Evolutionary conservation across 2,329 filamentous ascomycete genomes (phyloP), one percentile per base, ranked within the genome.

Genomic region (Curvularia verruculosa): DNA sequence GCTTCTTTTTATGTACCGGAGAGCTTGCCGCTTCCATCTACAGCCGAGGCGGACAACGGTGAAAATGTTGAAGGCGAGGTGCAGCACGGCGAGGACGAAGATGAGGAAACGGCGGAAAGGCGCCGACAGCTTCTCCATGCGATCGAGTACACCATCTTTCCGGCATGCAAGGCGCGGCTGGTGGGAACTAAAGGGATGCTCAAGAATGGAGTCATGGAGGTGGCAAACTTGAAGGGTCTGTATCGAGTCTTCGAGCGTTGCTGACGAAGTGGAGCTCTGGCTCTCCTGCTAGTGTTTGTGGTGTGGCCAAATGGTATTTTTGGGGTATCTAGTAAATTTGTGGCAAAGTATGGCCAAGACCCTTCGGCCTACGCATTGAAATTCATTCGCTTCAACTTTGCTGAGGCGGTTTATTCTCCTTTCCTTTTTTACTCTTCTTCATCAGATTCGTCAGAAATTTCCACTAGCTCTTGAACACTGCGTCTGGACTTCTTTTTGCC

Each of bases 181-280:
- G 86, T 98, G 54, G 93, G 91, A 19, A 97, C 95, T 8, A 89
- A 85, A 63, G 82, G 84, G 5, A 78, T 98, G 68, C 85, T 96
- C 78, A 86, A 87, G 49, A 89, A 87, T 0, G 86, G 55, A 21
- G 46, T 96, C 10, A 79, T 96, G 45, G 94, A 99, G 77, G 87
- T 96, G 47, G 94, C 95, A 1, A 92, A 96, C 78, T 77, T 98
- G 57, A 98, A 96, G 76, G 92, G 93, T 0, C 74, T 99, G 56
- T 99, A 99, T 76, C 83, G 91, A 44, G 93, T 98, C 2, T 99
- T 99, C 81, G 95, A 99, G 78, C 82, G 95, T 52, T 98, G 95
- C 75, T 98, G 29, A 53, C 23, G 18, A 13, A 34, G 46, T 21
- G 31, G 44, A 6, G 21, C n/a, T 40, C 23, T 18, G 15, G 12